Percentiles rank a stretch among this genome's conserved stretches.
phyloP scores from a whole-genome alignment of 805 yeast genomes.

The Aciculoconidium aculeatum region DNA sequence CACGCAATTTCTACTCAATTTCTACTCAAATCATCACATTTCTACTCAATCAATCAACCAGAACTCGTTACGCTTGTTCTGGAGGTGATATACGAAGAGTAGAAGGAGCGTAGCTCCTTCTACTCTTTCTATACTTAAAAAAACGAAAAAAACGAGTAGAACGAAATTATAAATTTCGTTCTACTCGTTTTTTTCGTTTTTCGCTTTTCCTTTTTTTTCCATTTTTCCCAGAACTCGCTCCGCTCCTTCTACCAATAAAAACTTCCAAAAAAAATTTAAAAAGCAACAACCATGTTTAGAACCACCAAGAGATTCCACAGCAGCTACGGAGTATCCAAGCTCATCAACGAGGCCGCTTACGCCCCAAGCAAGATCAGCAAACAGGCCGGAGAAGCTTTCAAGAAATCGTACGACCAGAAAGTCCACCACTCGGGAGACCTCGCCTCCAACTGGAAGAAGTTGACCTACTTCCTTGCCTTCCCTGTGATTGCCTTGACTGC shows the following conservation, averaged over 20 bases:
- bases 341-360: constrained; percentile 35
- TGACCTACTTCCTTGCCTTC: constrained; percentile 70
- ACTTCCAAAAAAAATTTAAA: constrained; percentile 6
- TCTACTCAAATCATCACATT: no score
- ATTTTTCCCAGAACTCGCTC: no score
- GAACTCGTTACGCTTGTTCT: no score
- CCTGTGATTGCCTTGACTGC: constrained; percentile 79
- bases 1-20: no score
- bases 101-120: no score
- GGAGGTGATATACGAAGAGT: no score
- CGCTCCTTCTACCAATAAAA: constrained; percentile 6
- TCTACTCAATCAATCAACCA: no score
- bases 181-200: no score
- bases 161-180: constrained; percentile 7
- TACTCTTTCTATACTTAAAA: constrained; percentile 11
- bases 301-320: constrained; percentile 35
- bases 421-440: constrained; percentile 76
- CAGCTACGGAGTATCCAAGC: constrained; percentile 36
- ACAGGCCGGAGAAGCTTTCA: constrained; percentile 69
- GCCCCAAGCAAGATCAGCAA: constrained; percentile 36
- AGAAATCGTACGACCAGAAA: constrained; percentile 54
- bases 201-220: not conserved
- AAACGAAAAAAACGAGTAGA: constrained; percentile 1
- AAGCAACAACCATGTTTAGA: constrained; percentile 27
- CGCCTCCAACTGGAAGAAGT: constrained; percentile 77